Conservation (phyloP, 441 rosid genomes). For the Pelargonium fulgidum region DNA sequence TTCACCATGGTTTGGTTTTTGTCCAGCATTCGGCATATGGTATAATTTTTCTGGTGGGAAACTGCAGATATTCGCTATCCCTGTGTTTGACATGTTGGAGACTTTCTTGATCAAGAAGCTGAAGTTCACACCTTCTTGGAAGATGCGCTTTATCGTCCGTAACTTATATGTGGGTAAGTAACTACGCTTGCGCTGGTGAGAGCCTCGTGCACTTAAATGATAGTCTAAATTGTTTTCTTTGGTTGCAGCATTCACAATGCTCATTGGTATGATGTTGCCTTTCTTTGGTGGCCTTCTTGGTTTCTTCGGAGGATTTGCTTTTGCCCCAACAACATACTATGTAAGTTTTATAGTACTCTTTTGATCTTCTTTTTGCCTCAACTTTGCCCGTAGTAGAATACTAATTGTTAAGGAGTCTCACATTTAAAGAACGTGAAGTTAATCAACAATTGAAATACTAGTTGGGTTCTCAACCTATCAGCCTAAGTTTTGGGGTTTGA, state of each 20-base stretch:
- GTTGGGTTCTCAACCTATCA: too few species aligned
- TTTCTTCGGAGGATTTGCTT: conserved; percentile 85
- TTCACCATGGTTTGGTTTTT: background rate
- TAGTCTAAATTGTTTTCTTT: background rate
- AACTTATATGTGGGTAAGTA: conserved; percentile 56
- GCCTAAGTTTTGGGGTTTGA: too few species aligned
- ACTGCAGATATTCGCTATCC: conserved; percentile 54
- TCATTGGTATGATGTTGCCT: conserved; percentile 52
- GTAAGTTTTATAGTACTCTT: conserved; percentile 30
- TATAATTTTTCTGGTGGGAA: too few species aligned
- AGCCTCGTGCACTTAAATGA: background rate
- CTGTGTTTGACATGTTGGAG: conserved; percentile 80
- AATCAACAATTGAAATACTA: too few species aligned
- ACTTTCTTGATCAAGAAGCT: conserved; percentile 50
- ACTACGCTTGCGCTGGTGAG: too few species aligned
- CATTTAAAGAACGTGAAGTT: too few species aligned
- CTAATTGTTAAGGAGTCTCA: too few species aligned
- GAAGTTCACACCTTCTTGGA: conserved; percentile 38
- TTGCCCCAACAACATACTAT: conserved; percentile 71
- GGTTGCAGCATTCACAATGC: conserved; percentile 64
- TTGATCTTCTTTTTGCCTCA: background rate
- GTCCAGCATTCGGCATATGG: background rate
- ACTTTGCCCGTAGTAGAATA: too few species aligned
- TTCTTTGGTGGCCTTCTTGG: conserved; percentile 77
- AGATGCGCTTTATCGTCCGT: conserved; percentile 56